These are phyloP conservation scores for Mycogone perniciosa DNA, from an alignment of 2,329 filamentous ascomycete species.

Conservation along the genomic window DNA sequence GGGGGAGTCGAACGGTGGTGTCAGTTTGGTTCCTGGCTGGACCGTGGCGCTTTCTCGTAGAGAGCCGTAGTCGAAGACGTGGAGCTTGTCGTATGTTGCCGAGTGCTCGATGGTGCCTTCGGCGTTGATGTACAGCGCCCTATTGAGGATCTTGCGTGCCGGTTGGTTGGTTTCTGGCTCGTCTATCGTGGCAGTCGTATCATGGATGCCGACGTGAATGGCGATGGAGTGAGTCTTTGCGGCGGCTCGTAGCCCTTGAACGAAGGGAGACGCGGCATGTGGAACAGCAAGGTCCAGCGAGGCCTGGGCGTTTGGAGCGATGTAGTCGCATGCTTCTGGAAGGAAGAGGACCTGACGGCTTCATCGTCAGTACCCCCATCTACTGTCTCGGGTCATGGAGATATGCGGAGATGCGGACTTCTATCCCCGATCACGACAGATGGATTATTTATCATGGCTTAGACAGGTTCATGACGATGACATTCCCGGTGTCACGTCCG, in stretches of 20 bases:
- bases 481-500: too few relatives aligned
- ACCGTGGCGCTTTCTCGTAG: conserved; percentile 53
- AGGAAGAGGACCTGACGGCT: conserved; percentile 67
- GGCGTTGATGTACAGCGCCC: conserved; percentile 45
- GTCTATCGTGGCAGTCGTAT: conserved; percentile 54
- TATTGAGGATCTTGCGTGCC: conserved; percentile 40
- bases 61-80: conserved; percentile 70
- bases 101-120: conserved; percentile 36
- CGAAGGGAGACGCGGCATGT: conserved; percentile 61
- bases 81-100: conserved; percentile 73
- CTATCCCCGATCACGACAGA: too few relatives aligned
- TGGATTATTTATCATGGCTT: too few relatives aligned
- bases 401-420: too few relatives aligned
- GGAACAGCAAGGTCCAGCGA: conserved; percentile 65
- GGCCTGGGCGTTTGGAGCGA: conserved; percentile 61
- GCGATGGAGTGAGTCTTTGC: conserved; percentile 59
- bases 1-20: conserved; percentile 63
- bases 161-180: conserved; percentile 6
- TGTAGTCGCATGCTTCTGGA: conserved; percentile 88
- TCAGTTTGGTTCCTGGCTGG: conserved; percentile 58
- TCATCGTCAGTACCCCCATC: conserved; percentile 8
- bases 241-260: conserved; percentile 64
- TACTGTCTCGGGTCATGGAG: neutral
- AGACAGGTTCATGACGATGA: too few relatives aligned
- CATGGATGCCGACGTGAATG: conserved; percentile 85